Conservation (phyloP, 1,284 basidiomycete species). For the Kwoniella shivajii region DNA sequence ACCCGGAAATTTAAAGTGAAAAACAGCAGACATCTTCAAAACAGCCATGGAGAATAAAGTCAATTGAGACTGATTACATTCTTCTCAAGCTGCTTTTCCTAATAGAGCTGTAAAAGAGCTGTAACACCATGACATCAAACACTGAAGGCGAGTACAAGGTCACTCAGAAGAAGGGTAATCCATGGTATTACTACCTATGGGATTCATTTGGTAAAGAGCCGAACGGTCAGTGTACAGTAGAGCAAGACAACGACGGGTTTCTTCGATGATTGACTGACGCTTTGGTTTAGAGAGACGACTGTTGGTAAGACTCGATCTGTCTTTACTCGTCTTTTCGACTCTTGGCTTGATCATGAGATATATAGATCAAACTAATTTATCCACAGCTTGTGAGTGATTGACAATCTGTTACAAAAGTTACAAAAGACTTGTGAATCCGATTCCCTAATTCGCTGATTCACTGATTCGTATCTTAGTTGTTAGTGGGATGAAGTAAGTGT, state of each 20-base stretch:
- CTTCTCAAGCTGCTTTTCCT: too few species aligned
- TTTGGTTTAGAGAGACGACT: conserved; percentile 17
- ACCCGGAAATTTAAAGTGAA: too few species aligned
- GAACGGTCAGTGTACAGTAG: neutral
- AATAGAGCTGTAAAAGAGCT: too few species aligned
- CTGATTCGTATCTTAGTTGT: conserved; percentile 1
- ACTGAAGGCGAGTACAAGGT: neutral
- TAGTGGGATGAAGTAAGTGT: conserved; percentile 18
- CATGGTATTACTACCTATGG: conserved; percentile 26
- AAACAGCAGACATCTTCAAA: too few species aligned
- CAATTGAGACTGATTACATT: too few species aligned
- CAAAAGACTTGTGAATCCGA: too few species aligned
- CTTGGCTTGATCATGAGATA: conserved; percentile 26
- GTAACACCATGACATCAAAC: neutral
- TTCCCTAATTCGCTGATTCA: neutral
- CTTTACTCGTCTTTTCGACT: conserved; percentile 16
- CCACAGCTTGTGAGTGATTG: conserved; percentile 27
- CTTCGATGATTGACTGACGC: neutral
- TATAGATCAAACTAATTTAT: conserved; percentile 26
- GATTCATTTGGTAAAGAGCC: conserved; percentile 18
- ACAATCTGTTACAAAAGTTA: conserved; percentile 20
- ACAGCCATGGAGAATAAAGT: too few species aligned
- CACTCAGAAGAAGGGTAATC: neutral
- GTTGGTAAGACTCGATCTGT: conserved; percentile 23
- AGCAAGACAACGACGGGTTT: neutral